Percentiles rank a stretch among this genome's conserved stretches.
Evolutionary conservation across 2,329 filamentous ascomycete genomes (phyloP).

Genomic region (Diaporthe eres): DNA sequence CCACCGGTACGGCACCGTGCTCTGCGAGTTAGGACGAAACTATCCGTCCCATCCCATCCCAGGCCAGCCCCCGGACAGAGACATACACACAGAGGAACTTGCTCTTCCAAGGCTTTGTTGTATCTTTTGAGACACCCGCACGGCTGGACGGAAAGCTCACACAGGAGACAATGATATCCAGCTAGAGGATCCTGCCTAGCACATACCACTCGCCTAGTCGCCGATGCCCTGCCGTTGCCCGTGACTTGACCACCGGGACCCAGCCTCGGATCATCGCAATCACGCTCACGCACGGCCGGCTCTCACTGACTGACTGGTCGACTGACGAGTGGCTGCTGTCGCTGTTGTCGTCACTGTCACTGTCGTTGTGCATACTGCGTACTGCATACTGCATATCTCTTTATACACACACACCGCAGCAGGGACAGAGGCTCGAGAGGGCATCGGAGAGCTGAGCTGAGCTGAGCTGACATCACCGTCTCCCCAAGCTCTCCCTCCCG

Average conservation of each 20-base stretch:
- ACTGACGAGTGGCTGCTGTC: neutral
- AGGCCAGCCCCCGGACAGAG: neutral
- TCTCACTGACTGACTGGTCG: neutral
- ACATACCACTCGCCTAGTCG: neutral
- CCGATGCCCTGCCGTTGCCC: constrained; percentile 4
- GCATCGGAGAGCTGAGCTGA: constrained; percentile 3
- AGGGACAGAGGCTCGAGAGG: neutral
- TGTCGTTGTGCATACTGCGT: constrained; percentile 4
- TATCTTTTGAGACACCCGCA: constrained; percentile 10
- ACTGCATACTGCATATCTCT: neutral
- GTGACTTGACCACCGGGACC: constrained; percentile 21
- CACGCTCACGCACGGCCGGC: neutral
- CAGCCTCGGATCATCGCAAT: constrained; percentile 22
- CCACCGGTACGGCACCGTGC: neutral
- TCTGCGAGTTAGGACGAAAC: constrained; percentile 22
- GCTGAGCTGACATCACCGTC: constrained; percentile 25
- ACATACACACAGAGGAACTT: neutral
- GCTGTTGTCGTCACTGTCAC: neutral
- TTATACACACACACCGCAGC: constrained; percentile 4
- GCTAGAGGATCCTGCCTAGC: constrained; percentile 23
- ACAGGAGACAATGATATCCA: constrained; percentile 18
- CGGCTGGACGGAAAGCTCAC: constrained; percentile 14
- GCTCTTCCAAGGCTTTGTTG: neutral
- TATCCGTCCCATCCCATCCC: constrained; percentile 22
- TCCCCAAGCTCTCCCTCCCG: constrained; percentile 5